Evolutionary conservation across 164 flowering plant genomes (phyloP), one percentile per base, ranked within the genome.

Genomic region (Stephania cephalantha): DNA sequence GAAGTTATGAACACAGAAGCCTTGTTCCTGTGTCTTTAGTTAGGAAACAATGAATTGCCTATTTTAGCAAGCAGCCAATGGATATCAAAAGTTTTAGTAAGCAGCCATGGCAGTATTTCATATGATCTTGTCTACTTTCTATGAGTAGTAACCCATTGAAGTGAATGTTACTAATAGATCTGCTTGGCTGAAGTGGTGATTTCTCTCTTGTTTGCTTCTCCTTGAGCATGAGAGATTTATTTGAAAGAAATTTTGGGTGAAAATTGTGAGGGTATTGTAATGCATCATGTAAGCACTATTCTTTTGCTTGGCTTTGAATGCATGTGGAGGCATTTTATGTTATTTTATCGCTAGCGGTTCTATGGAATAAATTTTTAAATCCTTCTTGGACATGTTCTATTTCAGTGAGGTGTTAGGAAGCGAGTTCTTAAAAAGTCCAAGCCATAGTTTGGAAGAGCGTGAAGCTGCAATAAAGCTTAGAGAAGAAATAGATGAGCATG

Each of bases 401-500:
- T 78, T 66, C 87, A 96, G 99, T 74, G 98, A 91, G 53, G 85
- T 96, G 81, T 71, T 92, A 73, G 84, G 88, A 77, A 96, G 98
- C 81, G 95, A 92, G 72, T 94, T 96, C 81, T 88, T 96, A 45
- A 86, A 84, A 78, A 95, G 87, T 76, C 93, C 89, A 48, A 94
- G 87, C 81, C 88, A 85, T 55, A 78, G 83, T 75, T 52, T 90
- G 74, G 91, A 88, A 82, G 95, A 88, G 76, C 94, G 91, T 46
- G 89, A 92, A 88, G 90, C 90, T 45, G 94, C 90, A 45, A 85
- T 90, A 81, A 89, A 90, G 77, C 85, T 94, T 46, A 84, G 84
- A 76, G 93, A 94, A 77, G 86, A 76, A 81, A 88, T 88, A 80
- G 98, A 90, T 77, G 97, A 96, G 83, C 90, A 91, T 69, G 97